phyloP scores from a whole-genome alignment of 805 yeast genomes.

The Monosporozyma unispora region DNA sequence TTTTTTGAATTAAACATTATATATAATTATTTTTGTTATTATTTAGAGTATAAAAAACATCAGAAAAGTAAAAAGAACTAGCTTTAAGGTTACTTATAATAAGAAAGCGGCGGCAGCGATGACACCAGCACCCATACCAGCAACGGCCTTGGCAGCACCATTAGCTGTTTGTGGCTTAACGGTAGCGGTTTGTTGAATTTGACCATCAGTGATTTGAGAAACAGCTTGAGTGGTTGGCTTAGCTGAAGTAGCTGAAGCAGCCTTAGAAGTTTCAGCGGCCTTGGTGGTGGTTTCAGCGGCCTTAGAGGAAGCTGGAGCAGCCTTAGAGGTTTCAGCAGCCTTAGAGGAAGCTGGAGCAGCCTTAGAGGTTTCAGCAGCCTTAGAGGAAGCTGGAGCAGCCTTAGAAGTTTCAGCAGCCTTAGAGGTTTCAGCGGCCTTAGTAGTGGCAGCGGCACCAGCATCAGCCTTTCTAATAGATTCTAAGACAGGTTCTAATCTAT shows the following conservation, averaged over 20 bases:
- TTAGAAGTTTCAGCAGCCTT: constrained; percentile 3
- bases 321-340: constrained; percentile 2
- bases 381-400: constrained; percentile 4
- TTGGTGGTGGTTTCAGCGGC: constrained; percentile 2
- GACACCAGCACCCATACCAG: constrained; percentile 6
- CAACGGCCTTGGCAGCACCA: constrained; percentile 5
- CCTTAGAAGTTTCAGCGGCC: constrained; percentile 1
- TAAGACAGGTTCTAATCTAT: constrained; percentile 17
- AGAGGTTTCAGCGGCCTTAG: constrained; percentile 5
- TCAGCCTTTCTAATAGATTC: constrained; percentile 6
- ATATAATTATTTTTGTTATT: not conserved
- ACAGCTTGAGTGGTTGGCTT: constrained; percentile 6
- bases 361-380: constrained; percentile 4
- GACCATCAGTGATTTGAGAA: constrained; percentile 9
- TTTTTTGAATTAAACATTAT: not conserved
- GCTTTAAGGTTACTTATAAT: constrained; percentile 3
- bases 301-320: constrained; percentile 3
- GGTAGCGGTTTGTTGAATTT: constrained; percentile 6
- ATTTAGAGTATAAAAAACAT: not conserved
- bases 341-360: constrained; percentile 2
- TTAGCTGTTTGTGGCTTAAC: constrained; percentile 3
- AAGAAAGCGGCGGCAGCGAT: constrained; percentile 12
- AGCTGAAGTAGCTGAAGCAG: constrained; percentile 3
- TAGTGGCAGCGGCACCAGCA: constrained; percentile 3
- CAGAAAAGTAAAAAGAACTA: not conserved